These are phyloP conservation scores for Ophiocordyceps unilateralis DNA, from an alignment of 2,329 filamentous ascomycete species.

Conservation along the genomic window DNA sequence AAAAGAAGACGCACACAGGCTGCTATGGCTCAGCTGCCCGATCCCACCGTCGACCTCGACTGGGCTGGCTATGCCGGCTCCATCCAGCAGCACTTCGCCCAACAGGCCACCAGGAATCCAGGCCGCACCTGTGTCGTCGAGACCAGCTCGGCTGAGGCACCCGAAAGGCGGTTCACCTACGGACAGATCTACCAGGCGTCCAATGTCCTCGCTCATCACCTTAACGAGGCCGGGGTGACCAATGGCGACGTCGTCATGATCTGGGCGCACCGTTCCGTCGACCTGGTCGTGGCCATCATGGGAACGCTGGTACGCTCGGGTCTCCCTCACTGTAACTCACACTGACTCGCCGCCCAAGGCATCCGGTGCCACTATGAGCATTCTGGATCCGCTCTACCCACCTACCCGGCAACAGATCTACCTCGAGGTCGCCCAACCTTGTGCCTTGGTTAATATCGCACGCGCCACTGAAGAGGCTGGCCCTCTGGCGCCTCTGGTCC, in stretches of 20 bases:
- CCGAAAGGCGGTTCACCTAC: conserved; percentile 61
- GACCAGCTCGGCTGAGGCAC: conserved; percentile 25
- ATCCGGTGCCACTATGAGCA: conserved; percentile 44
- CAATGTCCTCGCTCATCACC: conserved; percentile 63
- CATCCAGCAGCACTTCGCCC: conserved; percentile 53
- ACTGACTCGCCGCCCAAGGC: conserved; percentile 11
- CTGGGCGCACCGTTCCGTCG: conserved; percentile 63
- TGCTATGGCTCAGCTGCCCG: conserved; percentile 25
- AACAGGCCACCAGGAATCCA: conserved; percentile 51
- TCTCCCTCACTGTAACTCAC: neutral
- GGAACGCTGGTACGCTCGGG: conserved; percentile 33
- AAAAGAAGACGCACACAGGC: neutral
- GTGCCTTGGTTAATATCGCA: conserved; percentile 49
- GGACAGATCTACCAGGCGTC: conserved; percentile 72
- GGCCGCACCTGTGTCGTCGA: conserved; percentile 35
- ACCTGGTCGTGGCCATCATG: conserved; percentile 55
- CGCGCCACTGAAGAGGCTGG: conserved; percentile 41
- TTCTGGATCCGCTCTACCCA: conserved; percentile 48
- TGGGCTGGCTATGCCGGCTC: conserved; percentile 46
- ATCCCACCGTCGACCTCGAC: conserved; percentile 49
- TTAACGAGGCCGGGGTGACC: conserved; percentile 54
- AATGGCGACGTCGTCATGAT: conserved; percentile 88
- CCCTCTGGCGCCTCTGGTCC: conserved; percentile 30
- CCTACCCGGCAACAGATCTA: conserved; percentile 32
- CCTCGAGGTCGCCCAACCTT: conserved; percentile 61